phyloP scores from a whole-genome alignment of 208 protist genomes.

The Crithidia acanthocephali region DNA sequence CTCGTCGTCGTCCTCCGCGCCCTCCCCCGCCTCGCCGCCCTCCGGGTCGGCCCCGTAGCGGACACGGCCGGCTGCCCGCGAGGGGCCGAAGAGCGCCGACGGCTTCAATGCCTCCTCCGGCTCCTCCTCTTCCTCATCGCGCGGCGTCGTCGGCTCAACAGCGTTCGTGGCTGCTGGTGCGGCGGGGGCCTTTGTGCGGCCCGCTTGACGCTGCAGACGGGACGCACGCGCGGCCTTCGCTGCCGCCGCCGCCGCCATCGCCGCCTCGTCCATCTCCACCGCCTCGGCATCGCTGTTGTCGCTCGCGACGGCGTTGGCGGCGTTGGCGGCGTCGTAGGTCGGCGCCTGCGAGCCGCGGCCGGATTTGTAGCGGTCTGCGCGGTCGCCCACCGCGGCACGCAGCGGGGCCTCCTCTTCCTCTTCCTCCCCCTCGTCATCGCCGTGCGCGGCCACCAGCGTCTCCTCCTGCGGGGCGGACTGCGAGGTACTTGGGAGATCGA shows the following conservation, averaged over 20 bases:
- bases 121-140: slow-evolving; percentile 20
- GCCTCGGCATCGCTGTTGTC: not conserved
- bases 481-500: not conserved
- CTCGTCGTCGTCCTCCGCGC: slow-evolving; percentile 4
- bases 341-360: slow-evolving; percentile 10
- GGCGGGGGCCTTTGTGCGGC: not conserved
- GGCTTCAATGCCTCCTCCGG: slow-evolving; percentile 25
- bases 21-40: not conserved
- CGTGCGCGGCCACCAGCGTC: not conserved
- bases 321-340: not conserved
- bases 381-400: slow-evolving; percentile 16
- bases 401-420: slow-evolving; percentile 21
- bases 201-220: slow-evolving; percentile 9
- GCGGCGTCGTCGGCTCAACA: not conserved
- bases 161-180: not conserved
- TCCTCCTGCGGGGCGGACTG: not conserved
- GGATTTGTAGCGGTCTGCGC: slow-evolving; percentile 16
- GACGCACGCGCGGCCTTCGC: slow-evolving; percentile 15
- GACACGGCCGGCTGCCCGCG: slow-evolving; percentile 6
- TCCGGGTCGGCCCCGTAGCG: not conserved
- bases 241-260: slow-evolving; percentile 14
- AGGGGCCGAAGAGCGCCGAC: slow-evolving; percentile 10
- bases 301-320: not conserved
- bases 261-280: slow-evolving; percentile 20
- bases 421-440: slow-evolving; percentile 14